Base-by-base conservation (phyloP, 345 rosid species). In the Passiflora organensis region DNA sequence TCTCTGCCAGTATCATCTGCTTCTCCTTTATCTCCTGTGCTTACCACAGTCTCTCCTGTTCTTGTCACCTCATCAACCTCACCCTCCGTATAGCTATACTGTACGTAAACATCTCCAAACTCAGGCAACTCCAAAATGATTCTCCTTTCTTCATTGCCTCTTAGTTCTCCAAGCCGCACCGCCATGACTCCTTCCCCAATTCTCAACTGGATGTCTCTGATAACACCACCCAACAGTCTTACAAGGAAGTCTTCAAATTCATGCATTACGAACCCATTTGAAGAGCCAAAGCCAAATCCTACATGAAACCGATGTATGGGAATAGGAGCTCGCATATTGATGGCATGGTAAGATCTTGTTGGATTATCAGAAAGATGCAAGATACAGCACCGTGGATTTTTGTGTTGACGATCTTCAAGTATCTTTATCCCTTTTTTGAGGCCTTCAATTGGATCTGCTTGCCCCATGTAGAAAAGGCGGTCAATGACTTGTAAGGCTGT, bases 381-480 rank as follows among this genome's bases (percentile, higher is more conserved):
- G 62, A 89, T 72, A 67, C 78, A 72, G 10, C 87, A 78, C 23
- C 63, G 75, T 0, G 77, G 85, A 47, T 89, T 89, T 82, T 77
- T 85, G 75, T 85, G 82, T 6, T 75, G 78, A 10, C 96, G 95
- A 53, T 89, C 96, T 63, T 81, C 84, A 0, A 89, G 79, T 59
- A 89, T 69, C 73, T 85, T 89, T 39, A 80, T 71, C 19, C 87
- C 95, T 67, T 89, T 89, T 68, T 60, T 79, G 43, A 89, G 78
- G 6, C 96, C 96, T 72, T 89, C 91, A 14, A 68, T 56, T 18
- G 89, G 87, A 55, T 89, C 95, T 0, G 87, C 86, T 55, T 89
- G 84, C 16, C 87, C 91, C 78, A 72, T 74, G 53, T 78, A 83
- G 84, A 83, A 85, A 47, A 89, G 91, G 17, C 91, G 85, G 54